These are phyloP conservation scores for Salvia splendens DNA, from an alignment of 257 asterid species.

Conservation along the genomic window DNA sequence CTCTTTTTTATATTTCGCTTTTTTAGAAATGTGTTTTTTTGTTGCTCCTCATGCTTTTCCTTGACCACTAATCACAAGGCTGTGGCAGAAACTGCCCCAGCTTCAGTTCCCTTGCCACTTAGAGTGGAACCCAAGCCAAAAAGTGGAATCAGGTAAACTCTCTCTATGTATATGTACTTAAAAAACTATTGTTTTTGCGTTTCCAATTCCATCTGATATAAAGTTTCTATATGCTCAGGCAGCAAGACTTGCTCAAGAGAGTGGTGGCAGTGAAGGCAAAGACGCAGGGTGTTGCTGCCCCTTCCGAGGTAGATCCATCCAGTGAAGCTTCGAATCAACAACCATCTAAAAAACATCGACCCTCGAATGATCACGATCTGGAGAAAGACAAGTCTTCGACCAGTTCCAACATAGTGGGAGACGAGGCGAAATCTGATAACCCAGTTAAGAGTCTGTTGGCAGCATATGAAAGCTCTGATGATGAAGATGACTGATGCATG, in stretches of 20 bases:
- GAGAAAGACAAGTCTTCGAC: conserved; percentile 37
- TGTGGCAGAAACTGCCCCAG: conserved; percentile 81
- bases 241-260: conserved; percentile 87
- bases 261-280: conserved; percentile 93
- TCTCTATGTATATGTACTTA: not conserved
- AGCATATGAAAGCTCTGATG: conserved; percentile 85
- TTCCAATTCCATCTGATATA: conserved; percentile 12
- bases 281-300: conserved; percentile 49
- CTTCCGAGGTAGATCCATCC: conserved; percentile 38
- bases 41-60: conserved; percentile 32
- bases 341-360: conserved; percentile 37
- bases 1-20: not conserved
- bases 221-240: conserved; percentile 49
- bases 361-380: conserved; percentile 34
- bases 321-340: conserved; percentile 34
- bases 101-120: conserved; percentile 82
- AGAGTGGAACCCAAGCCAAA: conserved; percentile 97
- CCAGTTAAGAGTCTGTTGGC: conserved; percentile 75
- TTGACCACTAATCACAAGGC: conserved; percentile 70
- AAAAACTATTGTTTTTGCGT: not conserved
- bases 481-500: conserved; percentile 64
- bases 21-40: conserved; percentile 18
- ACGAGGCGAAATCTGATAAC: conserved; percentile 48
- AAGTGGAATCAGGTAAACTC: conserved; percentile 79
- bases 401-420: conserved; percentile 35